A percentile compares a stretch with the other conserved stretches of the same genome.
phyloP scores from a whole-genome alignment of 2,329 filamentous ascomycete species.

The Emydomyces testavorans region DNA sequence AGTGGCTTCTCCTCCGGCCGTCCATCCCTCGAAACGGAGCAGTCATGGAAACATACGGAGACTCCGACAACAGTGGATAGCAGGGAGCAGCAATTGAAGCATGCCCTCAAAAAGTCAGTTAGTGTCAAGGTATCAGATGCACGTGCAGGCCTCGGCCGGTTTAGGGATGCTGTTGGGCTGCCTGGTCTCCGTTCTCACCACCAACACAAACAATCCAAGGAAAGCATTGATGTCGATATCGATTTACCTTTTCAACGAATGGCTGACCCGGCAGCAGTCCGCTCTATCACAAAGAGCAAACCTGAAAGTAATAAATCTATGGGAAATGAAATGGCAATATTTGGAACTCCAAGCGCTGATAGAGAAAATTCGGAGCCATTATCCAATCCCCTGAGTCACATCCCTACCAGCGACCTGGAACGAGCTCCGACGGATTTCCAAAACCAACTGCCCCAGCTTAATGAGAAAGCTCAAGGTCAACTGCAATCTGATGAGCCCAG shows the following conservation, averaged over 20 bases:
- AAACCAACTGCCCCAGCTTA: background rate
- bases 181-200: conserved; percentile 30
- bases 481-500: background rate
- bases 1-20: conserved; percentile 26
- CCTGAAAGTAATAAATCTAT: background rate
- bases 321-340: background rate
- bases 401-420: background rate
- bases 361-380: background rate
- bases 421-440: background rate
- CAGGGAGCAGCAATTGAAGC: conserved; percentile 42
- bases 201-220: conserved; percentile 27
- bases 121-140: conserved; percentile 69
- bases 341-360: background rate
- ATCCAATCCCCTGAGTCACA: background rate
- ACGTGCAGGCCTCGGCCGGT: conserved; percentile 67
- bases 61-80: conserved; percentile 24
- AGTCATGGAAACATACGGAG: conserved; percentile 24
- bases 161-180: conserved; percentile 69
- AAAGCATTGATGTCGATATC: conserved; percentile 24
- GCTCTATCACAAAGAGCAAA: background rate
- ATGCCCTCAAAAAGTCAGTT: conserved; percentile 65
- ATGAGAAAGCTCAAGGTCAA: background rate
- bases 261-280: conserved; percentile 25
- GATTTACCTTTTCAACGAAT: conserved; percentile 22
- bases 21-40: conserved; percentile 23